These are phyloP conservation scores for Tulasnella sp. DNA, from an alignment of 768 basidiomycete genomes.

Conservation along the genomic window DNA sequence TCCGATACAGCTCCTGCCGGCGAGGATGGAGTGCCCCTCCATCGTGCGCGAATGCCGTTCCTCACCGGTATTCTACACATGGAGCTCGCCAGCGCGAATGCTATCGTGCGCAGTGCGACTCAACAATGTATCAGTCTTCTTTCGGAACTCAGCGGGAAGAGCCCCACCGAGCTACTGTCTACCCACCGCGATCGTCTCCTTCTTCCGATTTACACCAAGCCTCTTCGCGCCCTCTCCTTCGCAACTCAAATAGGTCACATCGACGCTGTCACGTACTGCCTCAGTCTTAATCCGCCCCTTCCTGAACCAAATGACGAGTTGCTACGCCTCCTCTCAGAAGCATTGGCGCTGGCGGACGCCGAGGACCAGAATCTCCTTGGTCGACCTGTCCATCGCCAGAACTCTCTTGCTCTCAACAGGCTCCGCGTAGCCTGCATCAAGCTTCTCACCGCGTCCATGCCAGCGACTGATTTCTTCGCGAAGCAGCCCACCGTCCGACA, in stretches of 20 bases:
- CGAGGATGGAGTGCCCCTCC: background rate
- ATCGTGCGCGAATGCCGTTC: constrained; percentile 38
- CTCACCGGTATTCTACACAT: constrained; percentile 78
- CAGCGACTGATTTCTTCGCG: constrained; percentile 85
- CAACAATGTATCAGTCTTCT: constrained; percentile 75
- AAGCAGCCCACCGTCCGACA: constrained; percentile 78
- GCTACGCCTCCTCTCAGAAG: constrained; percentile 83
- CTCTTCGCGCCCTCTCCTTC: constrained; percentile 88
- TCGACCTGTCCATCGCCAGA: constrained; percentile 68
- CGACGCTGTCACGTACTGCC: constrained; percentile 90
- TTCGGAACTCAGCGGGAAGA: constrained; percentile 60
- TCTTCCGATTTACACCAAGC: constrained; percentile 88
- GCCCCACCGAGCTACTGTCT: constrained; percentile 69
- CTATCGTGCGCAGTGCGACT: constrained; percentile 73
- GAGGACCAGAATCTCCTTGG: constrained; percentile 79
- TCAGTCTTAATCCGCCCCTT: constrained; percentile 80
- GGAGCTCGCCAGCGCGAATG: constrained; percentile 81
- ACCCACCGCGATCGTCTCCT: constrained; percentile 84
- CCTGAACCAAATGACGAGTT: constrained; percentile 91
- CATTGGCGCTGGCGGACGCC: constrained; percentile 89
- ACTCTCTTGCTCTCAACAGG: constrained; percentile 71
- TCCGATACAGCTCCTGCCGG: constrained; percentile 14
- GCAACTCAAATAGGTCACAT: constrained; percentile 96
- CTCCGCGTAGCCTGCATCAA: constrained; percentile 91
- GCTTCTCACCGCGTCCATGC: constrained; percentile 89